Evolutionary conservation across 2,329 filamentous ascomycete genomes (phyloP).

Genomic region (Emericellopsis cladophorae): DNA sequence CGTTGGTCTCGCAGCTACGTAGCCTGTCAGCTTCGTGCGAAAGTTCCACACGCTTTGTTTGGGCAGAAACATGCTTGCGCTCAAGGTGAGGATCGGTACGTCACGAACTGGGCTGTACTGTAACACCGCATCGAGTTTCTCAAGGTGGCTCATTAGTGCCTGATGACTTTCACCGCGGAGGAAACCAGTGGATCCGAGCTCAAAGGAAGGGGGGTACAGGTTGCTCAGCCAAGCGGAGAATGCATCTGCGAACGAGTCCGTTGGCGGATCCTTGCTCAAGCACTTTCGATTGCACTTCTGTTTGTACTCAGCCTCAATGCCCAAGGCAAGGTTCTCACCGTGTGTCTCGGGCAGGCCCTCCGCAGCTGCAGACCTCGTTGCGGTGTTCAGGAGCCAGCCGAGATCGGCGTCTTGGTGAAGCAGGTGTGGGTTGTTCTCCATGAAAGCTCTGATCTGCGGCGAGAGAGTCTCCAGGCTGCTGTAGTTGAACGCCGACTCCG

Average conservation of each 20-base stretch:
- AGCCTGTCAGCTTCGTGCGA: conserved; percentile 1
- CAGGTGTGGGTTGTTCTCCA: conserved; percentile 27
- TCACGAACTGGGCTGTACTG: too few relatives aligned
- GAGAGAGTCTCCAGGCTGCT: conserved; percentile 29
- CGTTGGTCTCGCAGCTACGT: too few relatives aligned
- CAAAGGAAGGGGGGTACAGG: conserved; percentile 33
- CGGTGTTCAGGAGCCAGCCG: conserved; percentile 20
- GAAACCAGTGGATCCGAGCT: conserved; percentile 37
- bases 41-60: conserved; percentile 1
- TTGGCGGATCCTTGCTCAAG: conserved; percentile 1
- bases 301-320: conserved; percentile 4
- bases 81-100: background rate
- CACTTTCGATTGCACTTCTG: conserved; percentile 3
- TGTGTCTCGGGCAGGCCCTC: background rate
- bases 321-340: background rate
- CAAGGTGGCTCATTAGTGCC: conserved; percentile 35
- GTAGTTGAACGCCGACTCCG: conserved; percentile 33
- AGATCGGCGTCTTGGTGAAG: conserved; percentile 34
- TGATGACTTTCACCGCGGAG: conserved; percentile 34
- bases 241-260: conserved; percentile 9
- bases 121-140: conserved; percentile 10
- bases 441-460: conserved; percentile 30
- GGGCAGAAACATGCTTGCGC: conserved; percentile 11
- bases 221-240: conserved; percentile 20
- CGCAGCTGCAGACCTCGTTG: too few relatives aligned